A percentile compares a stretch with the other conserved stretches of the same genome.
Evolutionary conservation across 495 filamentous ascomycete genomes (phyloP).

Genomic region (Xanthoparmelia taractica): DNA sequence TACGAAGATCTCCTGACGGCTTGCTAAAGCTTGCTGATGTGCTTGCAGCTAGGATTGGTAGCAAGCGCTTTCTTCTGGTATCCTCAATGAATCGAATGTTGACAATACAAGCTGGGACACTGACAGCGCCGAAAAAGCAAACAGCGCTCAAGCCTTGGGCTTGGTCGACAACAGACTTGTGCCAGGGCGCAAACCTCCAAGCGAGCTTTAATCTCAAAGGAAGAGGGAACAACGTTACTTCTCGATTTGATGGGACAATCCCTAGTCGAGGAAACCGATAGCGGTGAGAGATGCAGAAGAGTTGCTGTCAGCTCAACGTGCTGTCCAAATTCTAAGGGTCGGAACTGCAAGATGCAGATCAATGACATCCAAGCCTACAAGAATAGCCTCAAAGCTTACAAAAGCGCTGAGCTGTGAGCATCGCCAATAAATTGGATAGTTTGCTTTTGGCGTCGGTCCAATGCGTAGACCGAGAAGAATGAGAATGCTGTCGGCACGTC

Average conservation of each 20-base stretch:
- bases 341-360: background rate
- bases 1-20: background rate
- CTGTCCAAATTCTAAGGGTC: background rate
- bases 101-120: background rate
- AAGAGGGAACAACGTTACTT: background rate
- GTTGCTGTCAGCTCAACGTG: background rate
- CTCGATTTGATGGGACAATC: background rate
- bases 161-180: background rate
- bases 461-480: background rate
- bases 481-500: background rate
- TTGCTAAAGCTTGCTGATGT: background rate
- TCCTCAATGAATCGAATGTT: background rate
- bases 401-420: background rate
- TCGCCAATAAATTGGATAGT: background rate
- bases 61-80: background rate
- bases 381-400: too few species aligned
- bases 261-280: background rate
- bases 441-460: background rate
- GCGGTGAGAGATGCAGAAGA: background rate
- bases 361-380: background rate
- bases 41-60: background rate
- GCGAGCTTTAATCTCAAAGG: background rate
- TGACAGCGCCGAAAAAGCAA: background rate
- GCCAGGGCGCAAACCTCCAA: too few species aligned
- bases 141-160: background rate